Evolutionary conservation across 257 asterid species (phyloP).

Genomic region (Mitragyna speciosa): DNA sequence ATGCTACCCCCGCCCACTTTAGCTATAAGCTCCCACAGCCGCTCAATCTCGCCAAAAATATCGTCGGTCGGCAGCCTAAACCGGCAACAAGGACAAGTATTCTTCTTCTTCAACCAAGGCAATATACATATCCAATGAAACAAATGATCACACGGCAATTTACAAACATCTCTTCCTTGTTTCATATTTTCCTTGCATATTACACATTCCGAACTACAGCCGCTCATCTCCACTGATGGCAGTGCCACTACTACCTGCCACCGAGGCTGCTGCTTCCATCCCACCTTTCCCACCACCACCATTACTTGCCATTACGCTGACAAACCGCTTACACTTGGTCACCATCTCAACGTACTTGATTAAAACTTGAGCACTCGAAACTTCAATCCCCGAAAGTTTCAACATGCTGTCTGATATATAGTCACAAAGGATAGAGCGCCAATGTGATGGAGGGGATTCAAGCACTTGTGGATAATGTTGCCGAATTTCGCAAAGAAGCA

Average conservation of each 20-base stretch:
- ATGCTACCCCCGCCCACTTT: conserved; percentile 21
- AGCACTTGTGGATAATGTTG: conserved; percentile 49
- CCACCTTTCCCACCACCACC: conserved; percentile 29
- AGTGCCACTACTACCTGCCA: conserved; percentile 63
- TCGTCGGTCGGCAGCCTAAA: conserved; percentile 71
- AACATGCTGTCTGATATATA: conserved; percentile 42
- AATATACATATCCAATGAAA: conserved; percentile 82
- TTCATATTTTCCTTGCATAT: conserved; percentile 77
- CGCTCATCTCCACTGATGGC: conserved; percentile 56
- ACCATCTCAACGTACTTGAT: conserved; percentile 53
- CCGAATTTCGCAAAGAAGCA: conserved; percentile 79
- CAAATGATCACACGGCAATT: conserved; percentile 79
- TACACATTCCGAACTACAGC: conserved; percentile 52
- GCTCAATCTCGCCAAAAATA: conserved; percentile 66
- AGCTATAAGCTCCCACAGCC: conserved; percentile 61
- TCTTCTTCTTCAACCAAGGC: conserved; percentile 68
- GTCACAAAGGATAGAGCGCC: conserved; percentile 48
- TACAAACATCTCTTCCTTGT: conserved; percentile 79
- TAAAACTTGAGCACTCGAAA: conserved; percentile 41
- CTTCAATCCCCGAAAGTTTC: conserved; percentile 40
- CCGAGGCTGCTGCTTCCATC: conserved; percentile 50
- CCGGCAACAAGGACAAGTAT: conserved; percentile 93
- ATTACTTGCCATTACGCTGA: conserved; percentile 36
- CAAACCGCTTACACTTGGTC: conserved; percentile 57
- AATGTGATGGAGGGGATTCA: conserved; percentile 43